Evolutionary conservation across 164 flowering plant species (phyloP), one percentile per base, ranked within the genome.

Genomic region (Vitis labrusca): DNA sequence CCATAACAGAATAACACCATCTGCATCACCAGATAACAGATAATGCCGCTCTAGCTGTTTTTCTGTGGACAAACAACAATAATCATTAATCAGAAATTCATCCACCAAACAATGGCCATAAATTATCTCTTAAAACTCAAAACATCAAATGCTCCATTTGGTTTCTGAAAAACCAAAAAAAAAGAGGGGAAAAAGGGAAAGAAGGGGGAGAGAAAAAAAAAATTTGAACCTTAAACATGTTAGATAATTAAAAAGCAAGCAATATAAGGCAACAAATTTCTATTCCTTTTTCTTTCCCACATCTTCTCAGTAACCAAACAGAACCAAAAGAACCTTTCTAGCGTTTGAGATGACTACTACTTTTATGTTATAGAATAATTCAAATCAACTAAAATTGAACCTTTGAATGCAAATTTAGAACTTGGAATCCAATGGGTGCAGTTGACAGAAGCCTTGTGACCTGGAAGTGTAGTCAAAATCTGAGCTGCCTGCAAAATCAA

Each of bases 391-490:
- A 66, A 53, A 56, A 30, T n/a, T 50, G 14, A 59, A 94, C 99
- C 98, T 91, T 76, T 88, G 59, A 86, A 89, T 2, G 88, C 86
- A 81, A 87, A 90, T 81, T 93, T 92, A 70, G 50, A 75, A 71
- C 81, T 85, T 9, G 99, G 99, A 67, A 92, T 71, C 97, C 98
- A 94, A 16, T 83, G 85, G 50, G 97, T 94, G 77, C 98, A 92
- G 61, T 94, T 94, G 3, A 94, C 98, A 72, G 82, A 63, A 10
- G 93, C 95, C 54, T 86, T 91, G 74, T 94, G 98, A 61, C 96
- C 99, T 2, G 96, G 93, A 71, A 94, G 93, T 16, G 99, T 92
- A 12, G 94, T 90, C 80, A 86, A 60, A 74, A 94, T 91, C 76
- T 85, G 94, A 1, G 92, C 97, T 62, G 75, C 82, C 94, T 94